Conservation (phyloP, 805 yeast species). For the Sugiyamaella qingdaonensis region DNA sequence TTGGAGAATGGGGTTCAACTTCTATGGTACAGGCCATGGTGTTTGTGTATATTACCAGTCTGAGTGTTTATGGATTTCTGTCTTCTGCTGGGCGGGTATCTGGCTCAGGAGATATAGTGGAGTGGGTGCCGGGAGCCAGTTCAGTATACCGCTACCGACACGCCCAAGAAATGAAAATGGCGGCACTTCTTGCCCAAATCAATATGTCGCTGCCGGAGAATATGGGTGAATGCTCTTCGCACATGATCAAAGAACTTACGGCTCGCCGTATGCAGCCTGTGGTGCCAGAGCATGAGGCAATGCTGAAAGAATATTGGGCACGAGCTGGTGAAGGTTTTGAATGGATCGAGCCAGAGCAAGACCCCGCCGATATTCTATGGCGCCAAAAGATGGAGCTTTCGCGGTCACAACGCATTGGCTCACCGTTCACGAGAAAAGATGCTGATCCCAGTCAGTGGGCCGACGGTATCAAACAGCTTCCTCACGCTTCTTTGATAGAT, state of each 20-base stretch:
- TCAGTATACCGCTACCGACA: constrained; percentile 61
- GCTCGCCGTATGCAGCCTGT: constrained; percentile 35
- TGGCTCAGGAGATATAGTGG: constrained; percentile 51
- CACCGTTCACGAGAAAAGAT: constrained; percentile 15
- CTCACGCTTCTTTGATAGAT: constrained; percentile 34
- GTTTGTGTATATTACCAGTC: constrained; percentile 45
- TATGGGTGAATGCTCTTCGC: constrained; percentile 36
- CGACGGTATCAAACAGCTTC: constrained; percentile 26
- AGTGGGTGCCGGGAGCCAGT: constrained; percentile 63
- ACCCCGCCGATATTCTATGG: constrained; percentile 62
- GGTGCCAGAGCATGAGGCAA: constrained; percentile 59
- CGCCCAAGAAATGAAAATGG: constrained; percentile 65
- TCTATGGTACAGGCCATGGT: constrained; percentile 43
- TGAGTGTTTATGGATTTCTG: constrained; percentile 45
- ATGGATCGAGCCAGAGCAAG: constrained; percentile 89
- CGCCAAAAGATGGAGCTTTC: constrained; percentile 27
- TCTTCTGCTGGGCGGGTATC: constrained; percentile 47
- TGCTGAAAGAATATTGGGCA: constrained; percentile 81
- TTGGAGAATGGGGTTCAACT: constrained; percentile 36
- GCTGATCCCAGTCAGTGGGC: constrained; percentile 25
- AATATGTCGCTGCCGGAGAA: constrained; percentile 47
- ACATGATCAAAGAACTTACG: constrained; percentile 31
- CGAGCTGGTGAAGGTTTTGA: constrained; percentile 81
- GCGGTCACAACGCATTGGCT: constrained; percentile 19
- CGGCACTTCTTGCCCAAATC: constrained; percentile 59